A percentile compares a stretch with the other conserved stretches of the same genome.
phyloP scores from a whole-genome alignment of 2,329 filamentous ascomycete genomes.

The Exophiala viscosa region DNA sequence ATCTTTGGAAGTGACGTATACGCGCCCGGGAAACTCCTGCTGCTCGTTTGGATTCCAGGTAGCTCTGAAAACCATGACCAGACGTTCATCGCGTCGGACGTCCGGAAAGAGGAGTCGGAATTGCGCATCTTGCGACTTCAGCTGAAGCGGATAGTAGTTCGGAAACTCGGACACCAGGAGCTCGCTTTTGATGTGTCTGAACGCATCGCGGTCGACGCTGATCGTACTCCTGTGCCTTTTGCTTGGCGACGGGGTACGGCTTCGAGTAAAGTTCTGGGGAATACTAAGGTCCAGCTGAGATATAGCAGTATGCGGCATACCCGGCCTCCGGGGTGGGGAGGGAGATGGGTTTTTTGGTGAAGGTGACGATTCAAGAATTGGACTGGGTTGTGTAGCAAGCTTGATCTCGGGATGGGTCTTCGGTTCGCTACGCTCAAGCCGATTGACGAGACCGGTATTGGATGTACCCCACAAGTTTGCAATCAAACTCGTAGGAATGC shows the following conservation, averaged over 20 bases:
- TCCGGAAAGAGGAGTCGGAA: constrained; percentile 88
- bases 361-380: constrained; percentile 16
- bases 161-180: constrained; percentile 53
- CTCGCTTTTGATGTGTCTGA: constrained; percentile 35
- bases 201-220: constrained; percentile 49
- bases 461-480: constrained; percentile 92
- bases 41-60: constrained; percentile 77
- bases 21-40: constrained; percentile 75
- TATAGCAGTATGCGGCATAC: constrained; percentile 18
- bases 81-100: constrained; percentile 70
- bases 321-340: constrained; percentile 8
- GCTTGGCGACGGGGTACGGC: constrained; percentile 29
- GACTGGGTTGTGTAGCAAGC: constrained; percentile 22
- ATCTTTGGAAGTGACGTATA: constrained; percentile 81
- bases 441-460: constrained; percentile 70
- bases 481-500: constrained; percentile 79
- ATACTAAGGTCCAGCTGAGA: constrained; percentile 22
- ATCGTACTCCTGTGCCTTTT: constrained; percentile 54
- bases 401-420: constrained; percentile 32
- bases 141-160: constrained; percentile 71
- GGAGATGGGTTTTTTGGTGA: constrained; percentile 18
- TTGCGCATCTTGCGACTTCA: constrained; percentile 84
- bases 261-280: constrained; percentile 25
- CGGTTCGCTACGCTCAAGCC: constrained; percentile 54
- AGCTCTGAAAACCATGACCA: constrained; percentile 88